A percentile compares a stretch with the other conserved stretches of the same genome.
Conservation (phyloP, 148 eudicot genomes). For the Polygonum aviculare region DNA sequence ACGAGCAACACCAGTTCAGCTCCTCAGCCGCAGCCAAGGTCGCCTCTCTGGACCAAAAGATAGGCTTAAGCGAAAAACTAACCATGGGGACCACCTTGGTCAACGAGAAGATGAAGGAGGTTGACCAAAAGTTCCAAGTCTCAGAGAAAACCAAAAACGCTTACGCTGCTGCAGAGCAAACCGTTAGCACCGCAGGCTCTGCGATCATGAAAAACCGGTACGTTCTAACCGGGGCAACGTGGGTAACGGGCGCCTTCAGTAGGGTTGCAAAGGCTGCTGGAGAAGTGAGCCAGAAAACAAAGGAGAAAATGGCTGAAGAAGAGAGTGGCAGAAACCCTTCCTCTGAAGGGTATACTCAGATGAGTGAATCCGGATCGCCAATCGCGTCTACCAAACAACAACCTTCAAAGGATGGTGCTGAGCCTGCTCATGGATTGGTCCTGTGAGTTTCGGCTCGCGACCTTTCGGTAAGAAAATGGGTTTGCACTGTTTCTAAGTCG, state of each 20-base stretch:
- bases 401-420: constrained; percentile 11
- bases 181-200: constrained; percentile 75
- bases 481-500: neutral
- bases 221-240: constrained; percentile 67
- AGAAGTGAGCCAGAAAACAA: constrained; percentile 65
- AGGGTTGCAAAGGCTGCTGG: constrained; percentile 72
- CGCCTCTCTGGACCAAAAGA: constrained; percentile 75
- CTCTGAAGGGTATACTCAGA: constrained; percentile 39
- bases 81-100: constrained; percentile 62
- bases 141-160: constrained; percentile 83
- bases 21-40: constrained; percentile 84
- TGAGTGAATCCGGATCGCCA: constrained; percentile 27
- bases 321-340: constrained; percentile 36
- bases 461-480: neutral
- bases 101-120: constrained; percentile 75
- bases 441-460: constrained; percentile 8
- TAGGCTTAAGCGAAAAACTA: constrained; percentile 71
- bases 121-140: constrained; percentile 85
- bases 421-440: constrained; percentile 24
- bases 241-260: constrained; percentile 84
- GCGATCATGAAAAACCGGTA: constrained; percentile 87
- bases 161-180: constrained; percentile 73
- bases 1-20: constrained; percentile 62
- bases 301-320: constrained; percentile 60
- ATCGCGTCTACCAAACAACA: constrained; percentile 9